Evolutionary conservation across 768 basidiomycete species (phyloP), one percentile per base, ranked within the genome.

Genomic region (Termitomyces sp.): DNA sequence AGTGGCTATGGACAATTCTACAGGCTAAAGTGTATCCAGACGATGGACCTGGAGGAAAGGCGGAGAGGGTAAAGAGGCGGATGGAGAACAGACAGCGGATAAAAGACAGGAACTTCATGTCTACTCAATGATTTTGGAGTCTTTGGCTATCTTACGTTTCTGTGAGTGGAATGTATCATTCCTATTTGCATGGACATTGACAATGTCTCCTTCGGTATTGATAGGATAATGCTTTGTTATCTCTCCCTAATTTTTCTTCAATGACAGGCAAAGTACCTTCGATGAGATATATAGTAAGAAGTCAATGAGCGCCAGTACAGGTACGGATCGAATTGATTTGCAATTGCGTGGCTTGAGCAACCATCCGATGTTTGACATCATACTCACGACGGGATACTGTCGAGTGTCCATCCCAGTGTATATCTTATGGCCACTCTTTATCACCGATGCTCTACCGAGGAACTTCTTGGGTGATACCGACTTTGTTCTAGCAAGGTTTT

Each of bases 81-180:
- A 74, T 73, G 65, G 79, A 79, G 59, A 90, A 87, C 54, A 78
- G 84, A 55, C 80, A 85, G 68, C 78, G 75, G 47, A 89, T 95
- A 68, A 88, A 87, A 67, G 91, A 91, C 50, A 78, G 79, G 53
- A 96, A 97, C 66, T 86, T 95, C 71, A 87, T 95, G 86, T 87
- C 85, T 68, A 86, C 86, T 18, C 90, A 92, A 68, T 92, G 71
- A 68, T 65, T 31, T 20, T 47, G 48, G 42, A 49, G 60, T 51
- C 37, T 47, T 32, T 37, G 53, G 27, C 29, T 58, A 58, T 6
- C n/a, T 47, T 36, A 58, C 46, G 42, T 50, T 43, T 34, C 51
- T 43, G 60, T 57, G 57, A 20, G 62, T 58, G 32, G 6, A 32
- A 13, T 18, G 26, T 31, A 14, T 34, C 42, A n/a, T 43, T 34